phyloP scores from a whole-genome alignment of 495 filamentous ascomycete genomes.

The Hapsidospora chrysogenum region DNA sequence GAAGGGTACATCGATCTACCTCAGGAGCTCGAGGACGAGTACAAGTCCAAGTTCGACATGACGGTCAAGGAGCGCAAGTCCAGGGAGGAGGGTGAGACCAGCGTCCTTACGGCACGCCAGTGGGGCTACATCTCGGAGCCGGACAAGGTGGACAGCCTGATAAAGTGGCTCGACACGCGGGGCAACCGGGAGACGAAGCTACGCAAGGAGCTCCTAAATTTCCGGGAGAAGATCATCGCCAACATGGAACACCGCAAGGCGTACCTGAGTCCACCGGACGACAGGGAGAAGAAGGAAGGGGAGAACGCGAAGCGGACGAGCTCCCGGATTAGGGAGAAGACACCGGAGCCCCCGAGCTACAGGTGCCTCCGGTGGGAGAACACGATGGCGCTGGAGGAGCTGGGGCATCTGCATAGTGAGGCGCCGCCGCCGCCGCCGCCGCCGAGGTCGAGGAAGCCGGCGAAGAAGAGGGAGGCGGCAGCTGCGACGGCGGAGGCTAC shows the following conservation, averaged over 20 bases:
- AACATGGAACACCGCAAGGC: constrained; percentile 65
- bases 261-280: constrained; percentile 43
- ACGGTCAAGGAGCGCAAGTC: constrained; percentile 75
- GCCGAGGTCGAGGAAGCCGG: constrained; percentile 40
- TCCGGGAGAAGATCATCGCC: constrained; percentile 56
- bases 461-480: constrained; percentile 14
- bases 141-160: constrained; percentile 53
- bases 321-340: constrained; percentile 61
- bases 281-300: constrained; percentile 37
- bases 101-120: constrained; percentile 57
- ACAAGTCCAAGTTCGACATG: constrained; percentile 50
- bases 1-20: constrained; percentile 61
- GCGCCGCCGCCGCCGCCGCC: constrained; percentile 51
- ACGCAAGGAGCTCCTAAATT: constrained; percentile 64
- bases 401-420: constrained; percentile 71
- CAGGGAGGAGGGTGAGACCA: constrained; percentile 68
- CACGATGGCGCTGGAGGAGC: constrained; percentile 51
- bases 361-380: constrained; percentile 78
- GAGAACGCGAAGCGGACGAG: constrained; percentile 45
- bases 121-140: constrained; percentile 87
- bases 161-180: constrained; percentile 75
- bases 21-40: constrained; percentile 44
- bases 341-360: constrained; percentile 31
- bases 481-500: constrained; percentile 5
- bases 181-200: constrained; percentile 73